phyloP scores from a whole-genome alignment of 176 grass and related monocot species.

The Lolium multiflorum region DNA sequence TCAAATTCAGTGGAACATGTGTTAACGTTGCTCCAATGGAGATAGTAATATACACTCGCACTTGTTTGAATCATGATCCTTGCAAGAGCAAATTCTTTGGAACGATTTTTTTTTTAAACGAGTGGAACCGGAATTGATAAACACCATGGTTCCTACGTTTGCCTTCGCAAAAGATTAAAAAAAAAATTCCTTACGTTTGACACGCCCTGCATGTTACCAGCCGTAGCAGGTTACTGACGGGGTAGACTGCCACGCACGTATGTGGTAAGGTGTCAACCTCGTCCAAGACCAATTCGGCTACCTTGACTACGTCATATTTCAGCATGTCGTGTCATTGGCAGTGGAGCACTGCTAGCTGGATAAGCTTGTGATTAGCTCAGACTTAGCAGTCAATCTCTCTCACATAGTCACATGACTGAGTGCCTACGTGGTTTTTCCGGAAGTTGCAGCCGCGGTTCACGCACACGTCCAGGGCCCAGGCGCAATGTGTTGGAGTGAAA shows the following conservation, averaged over 20 bases:
- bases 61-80: neutral
- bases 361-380: slow-evolving; percentile 7
- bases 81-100: neutral
- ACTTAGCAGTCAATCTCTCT: neutral
- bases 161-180: too few species aligned
- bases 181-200: too few species aligned
- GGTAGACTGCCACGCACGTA: neutral
- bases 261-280: neutral
- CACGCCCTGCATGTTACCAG: too few species aligned
- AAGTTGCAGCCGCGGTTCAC: neutral
- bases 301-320: neutral
- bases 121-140: too few species aligned
- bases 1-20: neutral
- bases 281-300: neutral
- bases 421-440: neutral
- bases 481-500: too few species aligned
- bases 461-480: too few species aligned
- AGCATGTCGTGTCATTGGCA: neutral
- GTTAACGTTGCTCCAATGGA: too few species aligned
- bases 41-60: neutral
- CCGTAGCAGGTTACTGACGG: neutral
- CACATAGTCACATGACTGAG: neutral
- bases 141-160: too few species aligned
- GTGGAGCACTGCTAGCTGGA: neutral
- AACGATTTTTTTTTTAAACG: too few species aligned